phyloP scores from a whole-genome alignment of 371 early-diverging fungal species.

The Lichtheimia ramosa region DNA sequence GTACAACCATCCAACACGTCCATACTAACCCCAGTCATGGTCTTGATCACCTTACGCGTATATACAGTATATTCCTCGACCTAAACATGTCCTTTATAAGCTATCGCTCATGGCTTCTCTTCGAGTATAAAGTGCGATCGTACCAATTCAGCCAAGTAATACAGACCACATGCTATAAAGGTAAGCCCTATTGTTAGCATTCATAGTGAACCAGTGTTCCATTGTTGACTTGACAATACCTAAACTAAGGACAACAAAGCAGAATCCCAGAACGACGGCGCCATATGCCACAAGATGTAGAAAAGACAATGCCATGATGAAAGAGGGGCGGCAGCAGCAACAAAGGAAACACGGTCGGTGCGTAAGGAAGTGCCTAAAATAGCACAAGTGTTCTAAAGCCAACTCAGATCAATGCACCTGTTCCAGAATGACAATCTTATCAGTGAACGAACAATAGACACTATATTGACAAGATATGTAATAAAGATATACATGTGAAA shows the following conservation, averaged over 20 bases:
- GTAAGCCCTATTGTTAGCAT: background rate
- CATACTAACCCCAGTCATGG: slow-evolving; percentile 60
- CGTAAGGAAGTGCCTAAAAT: too few relatives aligned
- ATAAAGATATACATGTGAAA: too few relatives aligned
- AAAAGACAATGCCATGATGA: slow-evolving; percentile 9
- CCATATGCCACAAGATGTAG: slow-evolving; percentile 48
- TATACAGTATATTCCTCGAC: slow-evolving; percentile 83
- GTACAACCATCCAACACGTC: background rate
- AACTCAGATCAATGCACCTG: too few relatives aligned
- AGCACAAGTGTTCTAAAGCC: too few relatives aligned
- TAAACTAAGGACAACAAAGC: slow-evolving; percentile 46
- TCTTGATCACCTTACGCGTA: slow-evolving; percentile 74
- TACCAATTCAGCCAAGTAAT: slow-evolving; percentile 77
- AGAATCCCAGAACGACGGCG: slow-evolving; percentile 40
- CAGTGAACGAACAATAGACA: too few relatives aligned
- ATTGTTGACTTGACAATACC: slow-evolving; percentile 18
- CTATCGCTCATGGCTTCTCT: background rate
- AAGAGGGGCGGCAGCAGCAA: too few relatives aligned
- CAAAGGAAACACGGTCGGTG: too few relatives aligned
- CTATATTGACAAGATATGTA: too few relatives aligned
- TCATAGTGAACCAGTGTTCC: background rate
- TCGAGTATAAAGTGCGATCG: background rate
- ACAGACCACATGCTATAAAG: slow-evolving; percentile 80
- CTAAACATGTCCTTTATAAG: slow-evolving; percentile 19
- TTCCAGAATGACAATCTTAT: too few relatives aligned